Conservation (phyloP, 1,139 yeast species). For the Geotrichum siamense region DNA sequence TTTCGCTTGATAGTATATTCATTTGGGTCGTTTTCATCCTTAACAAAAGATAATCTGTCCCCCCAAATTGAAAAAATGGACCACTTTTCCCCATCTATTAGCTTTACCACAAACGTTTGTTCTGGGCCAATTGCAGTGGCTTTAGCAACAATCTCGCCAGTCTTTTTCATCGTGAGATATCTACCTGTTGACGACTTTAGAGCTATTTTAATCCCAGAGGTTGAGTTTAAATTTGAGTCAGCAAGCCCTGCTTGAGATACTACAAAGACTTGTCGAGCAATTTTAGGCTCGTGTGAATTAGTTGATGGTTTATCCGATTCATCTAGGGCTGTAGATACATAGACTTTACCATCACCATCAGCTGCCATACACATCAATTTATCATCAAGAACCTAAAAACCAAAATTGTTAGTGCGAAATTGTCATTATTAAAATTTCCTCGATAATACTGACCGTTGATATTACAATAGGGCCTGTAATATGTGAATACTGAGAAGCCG, state of each 20-base stretch:
- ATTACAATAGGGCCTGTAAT: constrained; percentile 38
- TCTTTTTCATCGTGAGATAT: constrained; percentile 30
- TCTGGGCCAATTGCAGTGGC: constrained; percentile 38
- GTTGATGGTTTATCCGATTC: constrained; percentile 18
- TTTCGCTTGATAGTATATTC: constrained; percentile 8
- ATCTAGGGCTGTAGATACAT: constrained; percentile 25
- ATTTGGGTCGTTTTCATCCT: constrained; percentile 8
- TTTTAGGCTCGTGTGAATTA: constrained; percentile 35
- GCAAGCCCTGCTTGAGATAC: constrained; percentile 27
- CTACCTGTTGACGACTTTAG: constrained; percentile 33
- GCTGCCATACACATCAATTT: constrained; percentile 25
- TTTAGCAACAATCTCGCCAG: constrained; percentile 28
- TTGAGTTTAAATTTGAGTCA: constrained; percentile 11
- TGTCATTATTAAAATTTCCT: too few relatives aligned
- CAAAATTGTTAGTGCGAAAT: too few relatives aligned
- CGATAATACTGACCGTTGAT: constrained; percentile 19
- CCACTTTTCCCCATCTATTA: constrained; percentile 20
- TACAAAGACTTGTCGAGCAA: constrained; percentile 38
- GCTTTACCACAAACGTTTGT: constrained; percentile 32
- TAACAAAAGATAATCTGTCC: constrained; percentile 20
- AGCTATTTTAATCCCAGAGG: constrained; percentile 25
- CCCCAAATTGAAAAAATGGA: constrained; percentile 21
- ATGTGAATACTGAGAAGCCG: constrained; percentile 31
- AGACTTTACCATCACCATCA: constrained; percentile 23
- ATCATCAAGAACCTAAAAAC: constrained; percentile 6